Conservation (phyloP, 192 early-diverging fungal species). For the Geosiphon pyriformis region DNA sequence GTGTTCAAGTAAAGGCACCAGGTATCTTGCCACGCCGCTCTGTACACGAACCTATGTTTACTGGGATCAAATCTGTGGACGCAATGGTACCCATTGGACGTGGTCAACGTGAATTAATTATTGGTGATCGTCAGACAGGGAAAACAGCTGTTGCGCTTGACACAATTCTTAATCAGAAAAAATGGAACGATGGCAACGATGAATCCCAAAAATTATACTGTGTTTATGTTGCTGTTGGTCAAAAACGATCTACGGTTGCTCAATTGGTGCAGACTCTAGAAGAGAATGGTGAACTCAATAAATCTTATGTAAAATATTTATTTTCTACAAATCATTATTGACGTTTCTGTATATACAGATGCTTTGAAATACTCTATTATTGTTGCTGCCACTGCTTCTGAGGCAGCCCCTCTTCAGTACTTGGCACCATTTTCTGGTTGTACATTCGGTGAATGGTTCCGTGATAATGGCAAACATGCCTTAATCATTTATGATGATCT, state of each 20-base stretch:
- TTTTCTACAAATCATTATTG: constrained; percentile 22
- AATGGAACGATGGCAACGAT: constrained; percentile 92
- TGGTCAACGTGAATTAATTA: constrained; percentile 99
- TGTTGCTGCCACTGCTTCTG: constrained; percentile 98
- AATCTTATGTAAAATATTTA: too few species aligned
- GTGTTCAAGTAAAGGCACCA: constrained; percentile 99
- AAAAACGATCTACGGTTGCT: constrained; percentile 99
- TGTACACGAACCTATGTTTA: constrained; percentile 99
- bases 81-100: constrained; percentile 99
- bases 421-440: constrained; percentile 97
- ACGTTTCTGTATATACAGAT: constrained; percentile 41
- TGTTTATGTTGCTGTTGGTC: constrained; percentile 98
- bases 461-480: constrained; percentile 97
- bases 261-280: constrained; percentile 98
- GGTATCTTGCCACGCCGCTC: constrained; percentile 99
- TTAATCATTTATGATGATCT: constrained; percentile 99
- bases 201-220: constrained; percentile 99
- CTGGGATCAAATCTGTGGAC: constrained; percentile 99
- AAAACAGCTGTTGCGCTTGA: constrained; percentile 99
- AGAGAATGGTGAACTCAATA: constrained; percentile 54
- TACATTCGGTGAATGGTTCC: constrained; percentile 98
- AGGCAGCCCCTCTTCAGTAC: constrained; percentile 98
- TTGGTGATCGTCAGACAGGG: constrained; percentile 99
- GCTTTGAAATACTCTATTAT: constrained; percentile 98
- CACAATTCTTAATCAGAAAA: constrained; percentile 99